Conservation (phyloP, 192 early-diverging fungal species). For the Coemansia sp. region DNA sequence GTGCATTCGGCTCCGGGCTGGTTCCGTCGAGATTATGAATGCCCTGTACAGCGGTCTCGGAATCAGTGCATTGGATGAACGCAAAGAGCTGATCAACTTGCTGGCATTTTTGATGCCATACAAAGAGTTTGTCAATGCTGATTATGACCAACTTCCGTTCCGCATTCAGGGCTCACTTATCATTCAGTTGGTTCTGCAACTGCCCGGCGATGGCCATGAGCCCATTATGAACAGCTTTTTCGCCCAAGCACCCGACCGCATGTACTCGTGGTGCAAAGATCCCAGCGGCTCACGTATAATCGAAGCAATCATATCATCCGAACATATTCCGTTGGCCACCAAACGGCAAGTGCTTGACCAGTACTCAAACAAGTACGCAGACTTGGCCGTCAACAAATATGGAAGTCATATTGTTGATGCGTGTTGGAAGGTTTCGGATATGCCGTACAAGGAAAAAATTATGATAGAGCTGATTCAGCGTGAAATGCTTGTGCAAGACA, state of each 20-base stretch:
- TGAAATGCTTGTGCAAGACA: constrained; percentile 58
- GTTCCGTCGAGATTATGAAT: not conserved
- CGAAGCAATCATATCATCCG: not conserved
- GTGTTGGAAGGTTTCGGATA: constrained; percentile 70
- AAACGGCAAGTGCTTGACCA: constrained; percentile 31
- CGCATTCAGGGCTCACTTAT: not conserved
- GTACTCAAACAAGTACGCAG: constrained; percentile 23
- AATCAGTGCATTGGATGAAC: not conserved
- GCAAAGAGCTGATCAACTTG: not conserved
- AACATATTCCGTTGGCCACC: not conserved
- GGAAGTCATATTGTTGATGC: constrained; percentile 80
- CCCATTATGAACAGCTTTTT: not conserved
- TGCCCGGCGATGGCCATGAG: not conserved
- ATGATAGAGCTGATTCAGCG: constrained; percentile 64
- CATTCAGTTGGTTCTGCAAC: not conserved
- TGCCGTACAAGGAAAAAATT: constrained; percentile 67
- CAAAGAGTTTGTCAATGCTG: not conserved
- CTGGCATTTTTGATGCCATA: not conserved
- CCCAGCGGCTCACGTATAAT: not conserved
- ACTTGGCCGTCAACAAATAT: constrained; percentile 69
- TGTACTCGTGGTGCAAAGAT: not conserved
- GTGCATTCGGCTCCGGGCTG: not conserved
- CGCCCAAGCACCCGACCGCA: not conserved
- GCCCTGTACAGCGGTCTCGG: not conserved
- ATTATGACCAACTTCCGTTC: not conserved